Percentiles rank a stretch among this genome's conserved stretches.
Conservation (phyloP, 805 yeast species). For the Dipodascus albidus region DNA sequence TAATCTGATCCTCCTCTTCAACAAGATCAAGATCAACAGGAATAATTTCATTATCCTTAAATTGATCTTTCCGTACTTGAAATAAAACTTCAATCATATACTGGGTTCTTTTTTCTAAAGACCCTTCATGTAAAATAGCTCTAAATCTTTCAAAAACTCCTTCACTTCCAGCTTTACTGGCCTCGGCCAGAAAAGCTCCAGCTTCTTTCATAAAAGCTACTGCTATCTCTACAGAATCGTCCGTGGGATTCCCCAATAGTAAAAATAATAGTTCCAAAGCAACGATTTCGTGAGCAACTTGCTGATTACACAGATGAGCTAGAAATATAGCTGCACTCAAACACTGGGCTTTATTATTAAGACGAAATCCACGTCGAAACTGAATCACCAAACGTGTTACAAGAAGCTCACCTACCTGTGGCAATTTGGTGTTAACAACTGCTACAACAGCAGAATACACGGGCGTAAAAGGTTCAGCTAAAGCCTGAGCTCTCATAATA, state of each 20-base stretch:
- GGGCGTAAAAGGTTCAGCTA: conserved; percentile 32
- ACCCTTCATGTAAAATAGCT: conserved; percentile 44
- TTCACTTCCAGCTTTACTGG: conserved; percentile 34
- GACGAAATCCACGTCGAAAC: conserved; percentile 43
- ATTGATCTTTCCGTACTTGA: conserved; percentile 35
- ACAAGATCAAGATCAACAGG: conserved; percentile 43
- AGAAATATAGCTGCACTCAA: conserved; percentile 37
- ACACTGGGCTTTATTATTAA: conserved; percentile 35
- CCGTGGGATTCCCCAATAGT: conserved; percentile 37
- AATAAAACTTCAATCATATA: conserved; percentile 41
- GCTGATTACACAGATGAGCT: conserved; percentile 52
- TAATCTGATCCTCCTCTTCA: conserved; percentile 48
- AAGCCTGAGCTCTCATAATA: conserved; percentile 42
- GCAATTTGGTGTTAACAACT: conserved; percentile 54
- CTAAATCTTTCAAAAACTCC: conserved; percentile 51
- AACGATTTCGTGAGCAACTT: conserved; percentile 44
- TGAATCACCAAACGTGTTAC: conserved; percentile 41
- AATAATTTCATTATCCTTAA: conserved; percentile 29
- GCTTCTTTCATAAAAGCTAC: conserved; percentile 36
- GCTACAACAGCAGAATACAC: conserved; percentile 48
- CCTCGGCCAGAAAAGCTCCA: conserved; percentile 41
- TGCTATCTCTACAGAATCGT: conserved; percentile 46
- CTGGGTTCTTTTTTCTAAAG: conserved; percentile 32
- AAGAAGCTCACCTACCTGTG: conserved; percentile 53
- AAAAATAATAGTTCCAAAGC: conserved; percentile 41